These are phyloP conservation scores for Ganoderma boninense DNA, from an alignment of 1,284 basidiomycete species.

Conservation along the genomic window DNA sequence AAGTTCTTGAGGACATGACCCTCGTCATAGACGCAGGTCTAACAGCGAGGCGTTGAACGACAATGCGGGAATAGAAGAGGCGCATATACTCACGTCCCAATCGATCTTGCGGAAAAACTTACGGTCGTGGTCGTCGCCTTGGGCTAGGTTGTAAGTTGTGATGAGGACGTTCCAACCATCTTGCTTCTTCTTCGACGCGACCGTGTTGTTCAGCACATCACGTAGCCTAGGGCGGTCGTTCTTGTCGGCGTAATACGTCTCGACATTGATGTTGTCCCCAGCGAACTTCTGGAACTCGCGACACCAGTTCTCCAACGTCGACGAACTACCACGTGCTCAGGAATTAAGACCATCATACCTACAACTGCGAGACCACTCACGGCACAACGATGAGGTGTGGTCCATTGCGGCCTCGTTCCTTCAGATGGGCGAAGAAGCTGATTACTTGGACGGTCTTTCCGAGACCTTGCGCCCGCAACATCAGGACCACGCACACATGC, in stretches of 20 bases:
- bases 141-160: conserved; percentile 96
- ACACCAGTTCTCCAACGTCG: conserved; percentile 98
- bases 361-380: conserved; percentile 56
- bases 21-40: conserved; percentile 95
- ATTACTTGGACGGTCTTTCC: conserved; percentile 99
- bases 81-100: conserved; percentile 79
- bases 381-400: conserved; percentile 97
- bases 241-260: conserved; percentile 95
- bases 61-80: background rate
- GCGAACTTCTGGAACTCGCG: conserved; percentile 95
- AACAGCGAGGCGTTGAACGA: conserved; percentile 10
- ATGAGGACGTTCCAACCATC: conserved; percentile 92
- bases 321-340: conserved; percentile 65
- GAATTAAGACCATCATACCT: background rate
- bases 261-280: conserved; percentile 79
- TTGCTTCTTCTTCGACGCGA: conserved; percentile 45
- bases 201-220: conserved; percentile 61
- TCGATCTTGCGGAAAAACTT: conserved; percentile 91
- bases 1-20: conserved; percentile 98
- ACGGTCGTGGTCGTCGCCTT: conserved; percentile 87
- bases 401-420: conserved; percentile 78
- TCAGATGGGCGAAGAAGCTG: conserved; percentile 92
- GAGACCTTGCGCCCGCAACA: conserved; percentile 59
- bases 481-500: conserved; percentile 14
- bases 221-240: conserved; percentile 86